A percentile compares a stretch with the other conserved stretches of the same genome.
phyloP scores from a whole-genome alignment of 1,139 yeast species.

The Candida pseudocylindracea region DNA sequence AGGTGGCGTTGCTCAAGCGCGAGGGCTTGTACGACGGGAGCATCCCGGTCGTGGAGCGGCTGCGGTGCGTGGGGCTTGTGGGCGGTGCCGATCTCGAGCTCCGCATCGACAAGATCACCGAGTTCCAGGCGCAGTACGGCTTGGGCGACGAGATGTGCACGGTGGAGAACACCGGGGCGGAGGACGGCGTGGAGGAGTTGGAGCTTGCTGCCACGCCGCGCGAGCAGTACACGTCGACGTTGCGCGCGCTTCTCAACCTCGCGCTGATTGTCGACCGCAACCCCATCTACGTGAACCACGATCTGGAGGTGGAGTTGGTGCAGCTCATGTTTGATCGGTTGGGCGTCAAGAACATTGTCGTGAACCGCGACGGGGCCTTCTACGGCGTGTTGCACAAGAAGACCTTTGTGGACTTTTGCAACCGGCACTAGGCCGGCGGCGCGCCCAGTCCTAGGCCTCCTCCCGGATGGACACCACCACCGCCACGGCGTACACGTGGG shows the following conservation, averaged over 20 bases:
- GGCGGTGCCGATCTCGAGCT: not conserved
- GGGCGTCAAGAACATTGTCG: constrained; percentile 29
- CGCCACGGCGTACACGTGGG: too few relatives aligned
- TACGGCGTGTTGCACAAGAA: constrained; percentile 35
- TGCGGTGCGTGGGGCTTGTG: not conserved
- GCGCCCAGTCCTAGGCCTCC: too few relatives aligned
- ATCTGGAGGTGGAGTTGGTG: constrained; percentile 29
- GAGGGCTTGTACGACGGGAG: constrained; percentile 7
- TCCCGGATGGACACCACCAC: too few relatives aligned
- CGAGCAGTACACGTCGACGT: not conserved
- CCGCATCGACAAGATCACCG: not conserved
- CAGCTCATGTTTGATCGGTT: constrained; percentile 30
- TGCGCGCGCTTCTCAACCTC: constrained; percentile 12
- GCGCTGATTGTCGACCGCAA: constrained; percentile 20
- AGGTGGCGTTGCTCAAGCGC: constrained; percentile 25
- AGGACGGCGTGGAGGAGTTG: not conserved
- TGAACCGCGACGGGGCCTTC: constrained; percentile 24
- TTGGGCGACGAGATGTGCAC: too few relatives aligned
- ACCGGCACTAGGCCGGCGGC: constrained; percentile 2
- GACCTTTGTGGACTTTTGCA: constrained; percentile 23
- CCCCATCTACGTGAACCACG: constrained; percentile 26
- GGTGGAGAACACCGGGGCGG: not conserved
- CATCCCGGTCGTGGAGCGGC: too few relatives aligned
- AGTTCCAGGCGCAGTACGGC: too few relatives aligned
- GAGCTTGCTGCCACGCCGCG: not conserved